Evolutionary conservation across 148 eudicot species (phyloP), one percentile per base, ranked within the genome.

Genomic region (Polygonum maritimum): DNA sequence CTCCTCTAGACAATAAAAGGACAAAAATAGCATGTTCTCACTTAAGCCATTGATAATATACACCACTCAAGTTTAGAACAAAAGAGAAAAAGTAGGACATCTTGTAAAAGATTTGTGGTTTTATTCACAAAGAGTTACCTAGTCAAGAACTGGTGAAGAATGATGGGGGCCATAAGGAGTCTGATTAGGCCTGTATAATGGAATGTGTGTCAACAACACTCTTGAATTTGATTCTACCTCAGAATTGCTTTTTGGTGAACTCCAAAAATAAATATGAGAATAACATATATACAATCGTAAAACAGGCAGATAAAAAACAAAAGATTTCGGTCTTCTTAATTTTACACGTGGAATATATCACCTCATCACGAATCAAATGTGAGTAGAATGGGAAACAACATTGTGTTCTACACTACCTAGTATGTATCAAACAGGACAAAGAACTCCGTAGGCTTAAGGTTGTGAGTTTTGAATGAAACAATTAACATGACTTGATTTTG

Each of bases 191-290:
- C 97, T 96, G 79, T 89, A 89, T n/a, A 95, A 78, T 33, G 98
- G 98, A 77, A 95, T 92, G 79, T 92, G 98, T 54, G 94, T 89
- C 83, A 95, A 85, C 58, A 95, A 76, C 77, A 95, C 96, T 83
- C 89, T 88, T 79, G 92, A 86, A 55, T 78, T 26, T 26, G 31
- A 26, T 26, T 26, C 31, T 2, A 11, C 38, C 5, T 58, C 65
- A 57, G 35, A 19, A 58, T n/a, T 58, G 7, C 35, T 60, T 60
- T 54, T 60, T 60, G 67, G 36, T 60, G 35, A 60, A 7, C 8
- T 26, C 36, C 15, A 26, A 22, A 60, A 3, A 26, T 60, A 22
- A 26, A 26, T 26, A 4, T 21, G 12, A 19, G 33, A 5, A 22
- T 9, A 31, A 18, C 69, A 10, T 62, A 33, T 62, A 6, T 62